Evolutionary conservation across 768 basidiomycete genomes (phyloP).

Genomic region (Suillus ampliporus): DNA sequence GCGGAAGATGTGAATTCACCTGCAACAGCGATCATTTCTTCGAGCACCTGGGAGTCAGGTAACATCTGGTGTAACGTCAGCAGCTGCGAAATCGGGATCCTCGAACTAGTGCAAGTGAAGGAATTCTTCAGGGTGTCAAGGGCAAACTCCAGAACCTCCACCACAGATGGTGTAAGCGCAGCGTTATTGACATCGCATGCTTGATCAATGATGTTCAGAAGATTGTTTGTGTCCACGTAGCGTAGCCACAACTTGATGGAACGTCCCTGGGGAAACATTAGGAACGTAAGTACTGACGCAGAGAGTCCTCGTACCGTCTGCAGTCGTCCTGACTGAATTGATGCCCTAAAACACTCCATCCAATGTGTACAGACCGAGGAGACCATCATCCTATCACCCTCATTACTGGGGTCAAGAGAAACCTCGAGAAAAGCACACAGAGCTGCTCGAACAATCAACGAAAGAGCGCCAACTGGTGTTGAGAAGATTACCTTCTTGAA

Average conservation of each 20-base stretch:
- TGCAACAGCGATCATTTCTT: constrained; percentile 53
- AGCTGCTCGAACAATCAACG: constrained; percentile 37
- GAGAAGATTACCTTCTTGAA: constrained; percentile 41
- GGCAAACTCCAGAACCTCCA: constrained; percentile 45
- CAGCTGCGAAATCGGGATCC: constrained; percentile 42
- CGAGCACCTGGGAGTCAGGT: constrained; percentile 44
- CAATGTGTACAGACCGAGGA: constrained; percentile 51
- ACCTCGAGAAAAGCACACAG: constrained; percentile 46
- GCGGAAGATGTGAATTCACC: constrained; percentile 42
- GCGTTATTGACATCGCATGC: constrained; percentile 12
- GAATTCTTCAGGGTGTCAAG: constrained; percentile 34
- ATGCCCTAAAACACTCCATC: constrained; percentile 25
- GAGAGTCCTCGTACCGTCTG: neutral
- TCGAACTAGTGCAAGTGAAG: neutral
- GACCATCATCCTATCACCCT: constrained; percentile 46
- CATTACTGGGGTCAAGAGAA: constrained; percentile 42
- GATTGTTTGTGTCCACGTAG: constrained; percentile 50
- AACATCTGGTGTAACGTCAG: constrained; percentile 43
- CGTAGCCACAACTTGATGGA: constrained; percentile 56
- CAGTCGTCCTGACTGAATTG: neutral
- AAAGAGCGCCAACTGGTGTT: neutral
- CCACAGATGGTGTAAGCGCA: constrained; percentile 22
- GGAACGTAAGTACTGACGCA: neutral
- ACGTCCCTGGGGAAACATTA: constrained; percentile 5
- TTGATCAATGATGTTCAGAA: constrained; percentile 51